Evolutionary conservation across 2,329 filamentous ascomycete species (phyloP).

Genomic region (Aspergillus brunneoviolaceus): DNA sequence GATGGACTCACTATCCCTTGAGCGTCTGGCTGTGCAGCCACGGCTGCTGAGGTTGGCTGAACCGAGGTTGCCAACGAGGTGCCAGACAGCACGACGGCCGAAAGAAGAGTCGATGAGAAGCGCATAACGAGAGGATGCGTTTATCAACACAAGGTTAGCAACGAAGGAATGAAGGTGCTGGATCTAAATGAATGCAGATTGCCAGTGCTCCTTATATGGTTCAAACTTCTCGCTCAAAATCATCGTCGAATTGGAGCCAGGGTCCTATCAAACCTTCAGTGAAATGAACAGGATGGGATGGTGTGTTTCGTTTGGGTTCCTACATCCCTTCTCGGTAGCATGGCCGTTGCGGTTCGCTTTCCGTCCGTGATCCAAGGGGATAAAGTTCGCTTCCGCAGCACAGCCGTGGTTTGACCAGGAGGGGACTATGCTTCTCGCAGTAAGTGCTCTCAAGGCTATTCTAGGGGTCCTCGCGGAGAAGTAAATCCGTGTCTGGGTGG

Average conservation of each 20-base stretch:
- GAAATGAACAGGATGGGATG: conserved; percentile 17
- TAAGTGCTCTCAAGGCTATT: conserved; percentile 1
- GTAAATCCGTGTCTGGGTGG: conserved; percentile 12
- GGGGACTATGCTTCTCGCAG: not conserved
- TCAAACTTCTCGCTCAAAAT: not conserved
- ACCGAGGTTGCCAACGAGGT: conserved; percentile 23
- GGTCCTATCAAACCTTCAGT: conserved; percentile 11
- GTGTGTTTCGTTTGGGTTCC: conserved; percentile 6
- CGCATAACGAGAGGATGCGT: conserved; percentile 21
- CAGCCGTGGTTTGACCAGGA: not conserved
- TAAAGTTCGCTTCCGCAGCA: not conserved
- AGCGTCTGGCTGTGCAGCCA: conserved; percentile 13
- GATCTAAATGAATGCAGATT: conserved; percentile 11
- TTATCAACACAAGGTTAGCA: conserved; percentile 19
- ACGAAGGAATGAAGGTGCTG: conserved; percentile 14
- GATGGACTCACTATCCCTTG: conserved; percentile 6
- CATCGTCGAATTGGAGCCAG: not conserved
- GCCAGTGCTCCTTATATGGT: conserved; percentile 19
- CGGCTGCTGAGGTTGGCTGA: conserved; percentile 17
- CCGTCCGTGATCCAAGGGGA: not conserved
- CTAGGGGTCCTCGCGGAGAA: conserved; percentile 9
- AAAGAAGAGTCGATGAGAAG: conserved; percentile 23
- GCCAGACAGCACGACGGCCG: conserved; percentile 24
- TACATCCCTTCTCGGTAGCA: not conserved
- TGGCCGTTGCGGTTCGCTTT: not conserved